phyloP scores from a whole-genome alignment of 768 basidiomycete species.

The Daedaleopsis sinensis region DNA sequence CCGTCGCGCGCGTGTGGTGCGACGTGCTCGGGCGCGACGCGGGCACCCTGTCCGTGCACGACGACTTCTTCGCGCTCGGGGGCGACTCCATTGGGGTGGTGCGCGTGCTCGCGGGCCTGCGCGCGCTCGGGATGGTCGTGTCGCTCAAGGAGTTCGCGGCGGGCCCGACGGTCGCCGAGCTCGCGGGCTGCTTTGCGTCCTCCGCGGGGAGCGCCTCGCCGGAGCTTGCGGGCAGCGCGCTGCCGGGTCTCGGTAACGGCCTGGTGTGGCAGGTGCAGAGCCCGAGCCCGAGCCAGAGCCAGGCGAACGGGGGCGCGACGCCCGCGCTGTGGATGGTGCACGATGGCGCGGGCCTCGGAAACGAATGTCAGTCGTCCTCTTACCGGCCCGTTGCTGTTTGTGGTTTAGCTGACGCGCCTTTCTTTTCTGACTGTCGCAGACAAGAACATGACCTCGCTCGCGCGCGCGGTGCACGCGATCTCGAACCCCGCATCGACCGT shows the following conservation, averaged over 20 bases:
- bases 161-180: background rate
- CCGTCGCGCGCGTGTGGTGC: background rate
- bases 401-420: too few relatives aligned
- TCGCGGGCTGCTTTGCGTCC: background rate
- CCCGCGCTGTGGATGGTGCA: too few relatives aligned
- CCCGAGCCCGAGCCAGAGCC: too few relatives aligned
- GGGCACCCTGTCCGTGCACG: background rate
- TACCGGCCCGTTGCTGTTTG: too few relatives aligned
- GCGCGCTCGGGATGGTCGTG: background rate
- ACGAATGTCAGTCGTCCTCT: too few relatives aligned
- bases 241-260: background rate
- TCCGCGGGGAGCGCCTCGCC: background rate
- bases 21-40: background rate
- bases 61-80: background rate
- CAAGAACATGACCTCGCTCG: too few relatives aligned
- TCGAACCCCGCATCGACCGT: background rate
- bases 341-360: too few relatives aligned
- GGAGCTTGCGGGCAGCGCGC: background rate
- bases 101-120: background rate
- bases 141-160: background rate
- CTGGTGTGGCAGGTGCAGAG: background rate
- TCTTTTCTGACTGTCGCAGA: too few relatives aligned
- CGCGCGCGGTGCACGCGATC: too few relatives aligned
- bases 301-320: too few relatives aligned
- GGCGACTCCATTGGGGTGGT: background rate